These are phyloP conservation scores for Pyrenophora tritici-repentis DNA, from an alignment of 2,329 filamentous ascomycete genomes.

Conservation along the genomic window DNA sequence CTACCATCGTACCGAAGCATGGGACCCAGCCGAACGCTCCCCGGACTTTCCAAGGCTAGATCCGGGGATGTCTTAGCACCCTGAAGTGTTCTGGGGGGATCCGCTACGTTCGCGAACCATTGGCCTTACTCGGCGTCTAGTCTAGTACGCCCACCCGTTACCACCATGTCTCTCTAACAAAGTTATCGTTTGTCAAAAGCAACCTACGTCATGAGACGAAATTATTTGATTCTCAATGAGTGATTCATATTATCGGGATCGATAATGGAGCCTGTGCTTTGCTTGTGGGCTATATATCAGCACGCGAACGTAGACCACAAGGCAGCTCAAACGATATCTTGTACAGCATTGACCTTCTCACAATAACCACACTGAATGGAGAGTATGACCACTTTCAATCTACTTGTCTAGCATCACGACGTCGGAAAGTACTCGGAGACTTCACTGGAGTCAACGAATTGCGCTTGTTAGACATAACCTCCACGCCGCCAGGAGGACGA, in stretches of 20 bases:
- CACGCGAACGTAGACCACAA: too few species aligned
- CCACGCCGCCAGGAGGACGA: slow-evolving; percentile 50
- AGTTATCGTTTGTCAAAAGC: neutral
- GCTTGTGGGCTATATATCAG: neutral
- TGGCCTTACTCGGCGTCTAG: neutral
- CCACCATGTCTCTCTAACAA: neutral
- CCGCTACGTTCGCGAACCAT: neutral
- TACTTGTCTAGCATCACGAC: too few species aligned
- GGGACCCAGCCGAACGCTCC: slow-evolving; percentile 13
- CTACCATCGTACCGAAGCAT: slow-evolving; percentile 22
- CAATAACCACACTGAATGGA: too few species aligned
- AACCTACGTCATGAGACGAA: too few species aligned
- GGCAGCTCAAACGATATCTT: too few species aligned
- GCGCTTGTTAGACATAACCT: slow-evolving; percentile 54
- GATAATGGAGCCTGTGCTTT: too few species aligned
- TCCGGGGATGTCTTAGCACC: slow-evolving; percentile 17
- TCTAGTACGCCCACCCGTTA: neutral
- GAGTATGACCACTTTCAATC: neutral
- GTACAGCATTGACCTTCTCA: too few species aligned
- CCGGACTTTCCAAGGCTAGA: slow-evolving; percentile 16
- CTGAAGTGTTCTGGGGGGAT: slow-evolving; percentile 8
- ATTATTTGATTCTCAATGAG: too few species aligned
- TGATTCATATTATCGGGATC: too few species aligned
- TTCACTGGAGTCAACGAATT: slow-evolving; percentile 55
- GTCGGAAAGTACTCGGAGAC: slow-evolving; percentile 28